phyloP scores from a whole-genome alignment of 768 basidiomycete species.

The Lactarius indigo region DNA sequence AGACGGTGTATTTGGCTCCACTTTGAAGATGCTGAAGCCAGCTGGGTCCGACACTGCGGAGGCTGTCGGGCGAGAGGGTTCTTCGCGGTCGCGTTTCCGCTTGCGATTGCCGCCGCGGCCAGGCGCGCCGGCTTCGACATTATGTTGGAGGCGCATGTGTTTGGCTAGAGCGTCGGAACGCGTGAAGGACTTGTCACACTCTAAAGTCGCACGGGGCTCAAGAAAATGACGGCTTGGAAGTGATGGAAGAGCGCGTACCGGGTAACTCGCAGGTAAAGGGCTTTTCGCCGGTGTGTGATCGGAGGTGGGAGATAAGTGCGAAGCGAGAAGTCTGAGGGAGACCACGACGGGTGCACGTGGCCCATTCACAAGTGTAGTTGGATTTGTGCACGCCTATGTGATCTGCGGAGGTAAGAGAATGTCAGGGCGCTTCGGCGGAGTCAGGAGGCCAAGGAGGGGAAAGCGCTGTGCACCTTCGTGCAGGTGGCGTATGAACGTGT shows the following conservation, averaged over 20 bases:
- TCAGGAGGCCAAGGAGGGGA: background rate
- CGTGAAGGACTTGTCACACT: conserved; percentile 94
- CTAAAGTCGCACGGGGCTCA: conserved; percentile 30
- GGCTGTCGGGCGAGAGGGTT: conserved; percentile 24
- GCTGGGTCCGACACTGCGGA: conserved; percentile 14
- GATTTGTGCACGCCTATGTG: conserved; percentile 85
- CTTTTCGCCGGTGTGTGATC: conserved; percentile 93
- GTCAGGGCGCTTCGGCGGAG: conserved; percentile 22
- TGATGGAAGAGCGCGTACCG: conserved; percentile 46
- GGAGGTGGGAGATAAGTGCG: conserved; percentile 84
- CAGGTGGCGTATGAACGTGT: conserved; percentile 77
- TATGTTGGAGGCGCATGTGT: conserved; percentile 88
- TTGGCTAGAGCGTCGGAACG: conserved; percentile 92
- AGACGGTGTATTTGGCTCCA: conserved; percentile 18
- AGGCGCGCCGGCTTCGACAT: conserved; percentile 68
- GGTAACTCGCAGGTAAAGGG: conserved; percentile 81
- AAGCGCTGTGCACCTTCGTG: conserved; percentile 58
- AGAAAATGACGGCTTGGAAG: background rate
- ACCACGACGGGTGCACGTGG: conserved; percentile 72
- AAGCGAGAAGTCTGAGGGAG: conserved; percentile 86
- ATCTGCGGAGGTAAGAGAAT: conserved; percentile 39
- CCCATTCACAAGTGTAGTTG: conserved; percentile 88
- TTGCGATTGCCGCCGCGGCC: conserved; percentile 68
- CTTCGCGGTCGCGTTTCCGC: conserved; percentile 51
- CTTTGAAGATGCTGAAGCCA: conserved; percentile 26